Evolutionary conservation across 1,139 yeast genomes (phyloP).

Genomic region (Meyerozyma smithsonii): DNA sequence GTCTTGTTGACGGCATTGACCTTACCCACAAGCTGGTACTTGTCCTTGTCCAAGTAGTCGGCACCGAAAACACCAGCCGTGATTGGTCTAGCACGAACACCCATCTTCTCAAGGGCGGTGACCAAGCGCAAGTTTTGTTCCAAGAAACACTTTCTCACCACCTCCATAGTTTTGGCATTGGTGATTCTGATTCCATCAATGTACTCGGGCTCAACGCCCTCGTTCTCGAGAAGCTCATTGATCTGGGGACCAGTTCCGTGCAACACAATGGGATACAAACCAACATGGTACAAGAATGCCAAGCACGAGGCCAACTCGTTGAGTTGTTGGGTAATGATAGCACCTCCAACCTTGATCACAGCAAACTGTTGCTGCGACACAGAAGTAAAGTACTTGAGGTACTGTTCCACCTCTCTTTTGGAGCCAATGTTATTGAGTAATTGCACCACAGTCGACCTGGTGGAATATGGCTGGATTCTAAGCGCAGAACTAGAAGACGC

Average conservation of each 20-base stretch:
- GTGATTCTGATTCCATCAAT: conserved; percentile 96
- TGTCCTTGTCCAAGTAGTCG: conserved; percentile 82
- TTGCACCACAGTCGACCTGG: conserved; percentile 93
- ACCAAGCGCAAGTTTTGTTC: conserved; percentile 93
- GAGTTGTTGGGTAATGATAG: conserved; percentile 90
- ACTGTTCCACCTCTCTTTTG: conserved; percentile 96
- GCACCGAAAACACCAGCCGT: conserved; percentile 98
- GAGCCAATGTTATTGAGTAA: conserved; percentile 93
- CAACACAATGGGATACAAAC: conserved; percentile 90
- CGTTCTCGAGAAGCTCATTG: conserved; percentile 85
- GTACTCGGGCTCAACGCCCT: conserved; percentile 94
- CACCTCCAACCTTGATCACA: conserved; percentile 98
- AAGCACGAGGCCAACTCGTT: conserved; percentile 92
- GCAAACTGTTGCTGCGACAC: conserved; percentile 97
- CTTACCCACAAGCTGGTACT: conserved; percentile 90
- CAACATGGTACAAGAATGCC: conserved; percentile 95
- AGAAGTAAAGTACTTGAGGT: conserved; percentile 91
- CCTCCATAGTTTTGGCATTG: conserved; percentile 90
- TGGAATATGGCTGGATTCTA: conserved; percentile 37
- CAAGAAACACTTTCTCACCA: conserved; percentile 89
- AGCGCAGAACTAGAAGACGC: background rate
- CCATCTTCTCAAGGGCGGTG: conserved; percentile 92
- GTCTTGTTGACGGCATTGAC: conserved; percentile 82
- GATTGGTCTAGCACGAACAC: conserved; percentile 97
- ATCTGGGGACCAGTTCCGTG: conserved; percentile 99